Evolutionary conservation across 345 rosid genomes (phyloP).

Genomic region (Boechera divaricarpa): DNA sequence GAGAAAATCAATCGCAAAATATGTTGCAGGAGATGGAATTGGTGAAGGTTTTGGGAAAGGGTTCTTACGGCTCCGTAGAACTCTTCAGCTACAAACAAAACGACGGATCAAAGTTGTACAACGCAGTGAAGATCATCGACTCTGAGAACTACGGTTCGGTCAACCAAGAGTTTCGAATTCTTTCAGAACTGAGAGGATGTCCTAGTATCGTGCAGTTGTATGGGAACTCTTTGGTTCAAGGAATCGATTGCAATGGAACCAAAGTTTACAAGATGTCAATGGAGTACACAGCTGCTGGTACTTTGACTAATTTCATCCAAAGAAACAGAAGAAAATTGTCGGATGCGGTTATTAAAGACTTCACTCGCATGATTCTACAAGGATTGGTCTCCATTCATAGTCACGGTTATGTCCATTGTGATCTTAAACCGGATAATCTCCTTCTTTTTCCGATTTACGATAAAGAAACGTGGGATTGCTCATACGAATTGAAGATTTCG

Average conservation of each 20-base stretch:
- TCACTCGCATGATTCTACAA: constrained; percentile 42
- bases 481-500: constrained; percentile 34
- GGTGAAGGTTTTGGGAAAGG: constrained; percentile 39
- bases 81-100: constrained; percentile 22
- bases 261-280: constrained; percentile 19
- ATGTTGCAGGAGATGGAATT: constrained; percentile 17
- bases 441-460: constrained; percentile 38
- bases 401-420: constrained; percentile 46
- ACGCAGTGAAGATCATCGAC: constrained; percentile 36
- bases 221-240: constrained; percentile 5
- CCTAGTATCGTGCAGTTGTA: constrained; percentile 27
- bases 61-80: constrained; percentile 36
- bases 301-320: constrained; percentile 8
- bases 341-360: neutral
- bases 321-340: constrained; percentile 17
- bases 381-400: constrained; percentile 42
- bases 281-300: constrained; percentile 42
- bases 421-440: constrained; percentile 44
- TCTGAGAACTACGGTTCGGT: neutral
- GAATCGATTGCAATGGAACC: neutral
- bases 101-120: constrained; percentile 24
- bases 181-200: constrained; percentile 25
- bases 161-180: constrained; percentile 29
- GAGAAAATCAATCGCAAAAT: neutral
- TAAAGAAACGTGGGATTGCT: constrained; percentile 23